Base-by-base conservation (phyloP, 2,329 filamentous ascomycete species). In the Fusarium veterinarium region DNA sequence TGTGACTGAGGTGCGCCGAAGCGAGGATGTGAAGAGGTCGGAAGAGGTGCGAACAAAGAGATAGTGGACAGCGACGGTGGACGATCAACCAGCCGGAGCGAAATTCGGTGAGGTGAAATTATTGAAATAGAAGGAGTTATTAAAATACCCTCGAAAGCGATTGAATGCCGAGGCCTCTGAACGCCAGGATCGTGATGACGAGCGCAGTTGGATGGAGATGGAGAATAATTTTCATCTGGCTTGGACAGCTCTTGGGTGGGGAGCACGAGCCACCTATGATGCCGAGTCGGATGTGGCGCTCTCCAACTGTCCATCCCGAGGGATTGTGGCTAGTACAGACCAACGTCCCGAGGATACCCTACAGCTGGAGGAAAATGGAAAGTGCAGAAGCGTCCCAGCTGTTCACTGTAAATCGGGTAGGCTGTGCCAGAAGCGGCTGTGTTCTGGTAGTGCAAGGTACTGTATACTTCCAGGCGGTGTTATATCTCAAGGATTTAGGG, bases 191-290 rank as follows among this genome's bases (percentile, higher is more conserved):
- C 73, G 78, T 78, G 79, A 79, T 79, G 79, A 76, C 76, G 76
- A 79, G 75, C 73, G 76, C 65, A 71, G 77, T 72, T 77, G 74
- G 70, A 72, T 76, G 74, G 66, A 75, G 76, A 76, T 78, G 76
- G 73, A 79, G 78, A 80, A 81, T 79, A 81, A 80, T 81, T 81
- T 81, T 81, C 79, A 81, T 76, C 76, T 69, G 72, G 71, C 66
- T 71, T 63, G 64, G 69, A 77, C 64, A 78, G 73, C 75, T 78
- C 72, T 62, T 55, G 68, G 71, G 76, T 77, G 73, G 74, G 69
- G 73, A 74, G 75, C 76, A 78, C 75, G 60, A 78, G 77, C 77
- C 77, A 78, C 75, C 57, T 66, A 78, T 75, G 76, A 78, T 77
- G 75, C 71, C 60, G 64, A 59, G 60, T 74, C 70, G 67, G 61